Conservation (phyloP, 495 filamentous ascomycete genomes). For the Neurospora sp. region DNA sequence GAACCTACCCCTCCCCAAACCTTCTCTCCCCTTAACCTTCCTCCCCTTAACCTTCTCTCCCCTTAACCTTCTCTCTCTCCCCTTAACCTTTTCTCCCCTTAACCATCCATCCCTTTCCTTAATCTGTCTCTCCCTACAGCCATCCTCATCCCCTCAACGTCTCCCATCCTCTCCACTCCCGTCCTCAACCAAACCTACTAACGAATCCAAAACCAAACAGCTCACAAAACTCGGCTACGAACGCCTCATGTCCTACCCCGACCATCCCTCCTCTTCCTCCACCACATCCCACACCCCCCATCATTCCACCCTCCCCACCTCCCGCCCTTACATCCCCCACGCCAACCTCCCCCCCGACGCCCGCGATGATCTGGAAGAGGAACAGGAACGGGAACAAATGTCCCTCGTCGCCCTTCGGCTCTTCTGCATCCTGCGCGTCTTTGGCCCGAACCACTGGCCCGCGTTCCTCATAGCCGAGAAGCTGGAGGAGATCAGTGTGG, state of each 20-base stretch:
- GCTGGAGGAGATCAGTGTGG: background rate
- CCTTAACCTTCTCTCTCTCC: background rate
- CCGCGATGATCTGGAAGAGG: background rate
- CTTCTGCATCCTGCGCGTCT: conserved; percentile 1
- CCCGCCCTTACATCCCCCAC: background rate
- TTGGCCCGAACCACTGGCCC: conserved; percentile 8
- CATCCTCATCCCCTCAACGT: too few species aligned
- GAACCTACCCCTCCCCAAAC: background rate
- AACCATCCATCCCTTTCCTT: too few species aligned
- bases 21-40: background rate
- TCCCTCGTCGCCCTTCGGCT: background rate
- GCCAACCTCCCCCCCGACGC: background rate
- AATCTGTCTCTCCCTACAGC: too few species aligned
- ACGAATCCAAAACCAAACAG: background rate
- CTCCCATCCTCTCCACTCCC: background rate
- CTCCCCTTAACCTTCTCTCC: background rate
- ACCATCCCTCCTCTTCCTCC: background rate
- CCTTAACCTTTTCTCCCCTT: background rate
- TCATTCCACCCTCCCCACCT: background rate
- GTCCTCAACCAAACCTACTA: background rate
- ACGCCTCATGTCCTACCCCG: background rate
- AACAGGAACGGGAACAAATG: background rate
- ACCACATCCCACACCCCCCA: background rate
- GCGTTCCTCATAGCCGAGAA: background rate
- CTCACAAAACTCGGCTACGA: conserved; percentile 10